Evolutionary conservation across 768 basidiomycete species (phyloP).

Genomic region (Leccinum longicurvipes): DNA sequence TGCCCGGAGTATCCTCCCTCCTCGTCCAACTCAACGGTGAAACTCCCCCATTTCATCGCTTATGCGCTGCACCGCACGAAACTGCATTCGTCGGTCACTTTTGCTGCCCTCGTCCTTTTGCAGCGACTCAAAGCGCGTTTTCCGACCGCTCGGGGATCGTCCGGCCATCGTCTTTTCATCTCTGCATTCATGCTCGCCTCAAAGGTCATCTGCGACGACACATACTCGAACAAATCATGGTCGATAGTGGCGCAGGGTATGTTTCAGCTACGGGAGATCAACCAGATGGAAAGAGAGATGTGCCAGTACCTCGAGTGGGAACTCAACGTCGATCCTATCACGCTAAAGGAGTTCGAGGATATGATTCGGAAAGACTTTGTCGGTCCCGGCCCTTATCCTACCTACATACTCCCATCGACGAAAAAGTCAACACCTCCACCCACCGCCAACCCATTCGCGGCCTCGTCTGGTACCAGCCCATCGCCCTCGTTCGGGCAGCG

Average conservation of each 20-base stretch:
- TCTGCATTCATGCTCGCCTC: constrained; percentile 72
- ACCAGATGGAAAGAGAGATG: constrained; percentile 81
- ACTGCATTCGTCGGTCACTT: constrained; percentile 50
- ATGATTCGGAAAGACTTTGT: constrained; percentile 61
- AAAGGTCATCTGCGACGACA: constrained; percentile 91
- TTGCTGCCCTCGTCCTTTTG: constrained; percentile 44
- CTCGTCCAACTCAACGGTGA: constrained; percentile 28
- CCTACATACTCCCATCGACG: constrained; percentile 57
- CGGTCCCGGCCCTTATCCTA: constrained; percentile 55
- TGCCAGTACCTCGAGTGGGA: constrained; percentile 92
- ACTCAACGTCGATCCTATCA: constrained; percentile 65
- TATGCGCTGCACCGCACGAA: constrained; percentile 69
- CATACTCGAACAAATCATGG: constrained; percentile 93
- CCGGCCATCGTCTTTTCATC: constrained; percentile 68
- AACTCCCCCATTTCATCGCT: constrained; percentile 59
- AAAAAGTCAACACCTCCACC: constrained; percentile 53
- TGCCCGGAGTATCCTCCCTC: constrained; percentile 78
- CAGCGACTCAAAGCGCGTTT: constrained; percentile 68
- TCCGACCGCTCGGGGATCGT: constrained; percentile 72
- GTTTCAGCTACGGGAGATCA: constrained; percentile 74
- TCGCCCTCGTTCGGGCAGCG: constrained; percentile 29
- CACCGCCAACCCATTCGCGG: constrained; percentile 31
- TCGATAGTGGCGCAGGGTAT: constrained; percentile 85
- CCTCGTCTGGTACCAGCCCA: constrained; percentile 29
- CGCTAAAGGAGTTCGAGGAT: constrained; percentile 57